Base-by-base conservation (phyloP, 352 stramenopile species). In the Globisporangium viniferum region DNA sequence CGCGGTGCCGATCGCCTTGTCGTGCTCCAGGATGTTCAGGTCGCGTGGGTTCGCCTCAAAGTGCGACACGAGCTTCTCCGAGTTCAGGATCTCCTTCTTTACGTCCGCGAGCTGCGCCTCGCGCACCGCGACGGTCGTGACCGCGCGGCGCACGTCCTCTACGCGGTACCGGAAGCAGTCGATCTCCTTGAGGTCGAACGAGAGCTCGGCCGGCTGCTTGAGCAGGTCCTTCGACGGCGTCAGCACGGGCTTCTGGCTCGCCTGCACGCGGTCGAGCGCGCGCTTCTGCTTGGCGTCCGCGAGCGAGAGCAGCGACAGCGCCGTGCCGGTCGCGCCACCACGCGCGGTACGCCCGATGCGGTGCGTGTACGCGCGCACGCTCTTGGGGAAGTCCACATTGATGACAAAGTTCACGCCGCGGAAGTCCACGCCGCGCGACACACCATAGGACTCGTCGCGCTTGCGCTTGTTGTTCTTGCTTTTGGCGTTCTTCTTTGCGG, bases 81-180 rank as follows among this genome's bases (percentile, higher is more conserved):
- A 99, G 82, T 99, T 99, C 2, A 99, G 73, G 68, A 99, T 98
- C 75, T 99, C 97, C 48, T 98, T 97, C 79, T 98, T 97, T 5
- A 99, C 79, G 71, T 99, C 98, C 7, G 92, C 90, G 18, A 98
- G 86, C 70, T 98, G 90, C 14, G 94, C 91, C 73, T 99, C 97
- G 20, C 91, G 85, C n/a, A 99, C 89, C 6, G 93, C 89, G 8
- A 97, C 89, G 59, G 86, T 82, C 5, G 97, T 99, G 35, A 99
- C 95, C 20, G 95, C 94, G 53, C 96, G 89, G 51, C 90, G 86
- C 39, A 99, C 95, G 73, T 98, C 93, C 60, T 98, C 90, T n/a
- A 99, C 96, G 31, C 96, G 88, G 74, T 99, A 99, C 5, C 97
- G 89, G 79, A 99, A 99, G 63, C 95, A 97, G 72, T 99, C 97